Evolutionary conservation across 257 asterid genomes (phyloP).

Genomic region (Solanum sejunctum): DNA sequence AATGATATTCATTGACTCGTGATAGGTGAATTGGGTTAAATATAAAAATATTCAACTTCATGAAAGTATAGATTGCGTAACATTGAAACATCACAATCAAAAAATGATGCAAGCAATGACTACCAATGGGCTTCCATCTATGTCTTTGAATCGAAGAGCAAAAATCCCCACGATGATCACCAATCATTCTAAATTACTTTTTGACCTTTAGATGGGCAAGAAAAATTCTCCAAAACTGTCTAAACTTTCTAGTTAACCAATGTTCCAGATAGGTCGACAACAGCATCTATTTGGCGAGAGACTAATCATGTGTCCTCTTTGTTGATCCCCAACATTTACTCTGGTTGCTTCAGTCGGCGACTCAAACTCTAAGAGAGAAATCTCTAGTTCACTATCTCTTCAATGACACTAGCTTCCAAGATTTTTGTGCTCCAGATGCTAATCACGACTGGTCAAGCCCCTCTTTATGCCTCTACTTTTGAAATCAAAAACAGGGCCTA

Average conservation of each 20-base stretch:
- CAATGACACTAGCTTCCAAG: background rate
- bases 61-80: background rate
- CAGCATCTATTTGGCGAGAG: background rate
- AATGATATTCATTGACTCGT: background rate
- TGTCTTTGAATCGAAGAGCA: background rate
- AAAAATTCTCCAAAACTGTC: background rate
- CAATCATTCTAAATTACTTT: background rate
- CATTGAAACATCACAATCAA: background rate
- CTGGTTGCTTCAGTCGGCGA: background rate
- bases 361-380: background rate
- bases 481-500: background rate
- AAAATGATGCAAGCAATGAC: background rate
- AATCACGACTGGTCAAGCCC: background rate
- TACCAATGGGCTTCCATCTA: background rate
- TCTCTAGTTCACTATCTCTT: background rate
- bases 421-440: background rate
- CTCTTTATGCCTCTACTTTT: background rate
- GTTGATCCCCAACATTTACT: background rate
- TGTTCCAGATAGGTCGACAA: background rate
- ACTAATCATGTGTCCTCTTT: background rate
- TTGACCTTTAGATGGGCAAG: background rate
- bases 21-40: background rate
- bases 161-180: background rate
- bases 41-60: background rate
- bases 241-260: background rate